Base-by-base conservation (phyloP, 441 rosid genomes). In the Gossypium laxum region DNA sequence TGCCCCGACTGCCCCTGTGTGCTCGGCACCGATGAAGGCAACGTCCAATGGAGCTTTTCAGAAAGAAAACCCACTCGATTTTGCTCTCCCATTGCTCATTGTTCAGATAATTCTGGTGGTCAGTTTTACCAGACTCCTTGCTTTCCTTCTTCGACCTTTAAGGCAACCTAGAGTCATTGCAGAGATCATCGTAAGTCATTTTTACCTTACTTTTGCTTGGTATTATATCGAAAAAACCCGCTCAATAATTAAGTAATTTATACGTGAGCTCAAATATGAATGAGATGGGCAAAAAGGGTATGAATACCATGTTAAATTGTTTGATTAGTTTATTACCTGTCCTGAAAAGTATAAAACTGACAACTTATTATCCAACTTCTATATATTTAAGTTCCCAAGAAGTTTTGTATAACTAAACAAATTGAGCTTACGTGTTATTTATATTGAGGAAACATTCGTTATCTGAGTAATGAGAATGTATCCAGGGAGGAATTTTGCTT, bases 11-110 rank as follows among this genome's bases (percentile, higher is more conserved):
- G 52, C 63, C 7, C 52, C 32, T 12, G 32, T 19, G 18, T 69
- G 72, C 21, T 51, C 62, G 24, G 34, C 52, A 3, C 73, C 89
- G 1, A 90, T 90, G 92, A 85, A 82, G 76, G 88, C 92, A 8
- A 84, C 93, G 4, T 88, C 96, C 3, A 80, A 88, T 71, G 96
- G 96, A 65, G 77, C 85, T 3, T 90, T 88, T 74, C 93, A 90
- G 69, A 76, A 80, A 0, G 91, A 89, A 47, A 82, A 69, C 77
- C 86, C 89, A 0, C 83, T 87, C 56, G 88, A 87, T 69, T 84
- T 43, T 15, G 88, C 89, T 15, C 88, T 87, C 66, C 91, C 91
- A 47, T 78, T 87, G 59, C 47, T 82, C 72, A 87, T 87, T 56
- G 70, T 87, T 47, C 91, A 87, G 71, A 87, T 85, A 47, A 77